Conservation (phyloP, 805 yeast genomes). For the Metschnikowia kofuensis region DNA sequence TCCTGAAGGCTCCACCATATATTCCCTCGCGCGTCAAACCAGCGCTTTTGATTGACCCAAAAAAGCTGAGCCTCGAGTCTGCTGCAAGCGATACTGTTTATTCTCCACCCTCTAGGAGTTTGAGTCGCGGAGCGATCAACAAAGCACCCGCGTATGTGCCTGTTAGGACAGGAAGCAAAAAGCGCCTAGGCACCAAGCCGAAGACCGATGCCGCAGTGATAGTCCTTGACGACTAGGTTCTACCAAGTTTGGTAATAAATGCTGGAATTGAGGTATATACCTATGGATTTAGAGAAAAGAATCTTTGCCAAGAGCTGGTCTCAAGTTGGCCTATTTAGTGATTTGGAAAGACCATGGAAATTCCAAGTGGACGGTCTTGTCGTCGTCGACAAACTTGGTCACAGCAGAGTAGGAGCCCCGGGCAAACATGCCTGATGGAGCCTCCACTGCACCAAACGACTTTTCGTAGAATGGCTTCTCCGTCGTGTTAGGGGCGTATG, state of each 20-base stretch:
- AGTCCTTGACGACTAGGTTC: neutral
- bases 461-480: constrained; percentile 74
- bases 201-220: neutral
- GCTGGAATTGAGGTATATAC: neutral
- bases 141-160: constrained; percentile 37
- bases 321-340: constrained; percentile 44
- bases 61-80: neutral
- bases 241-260: neutral
- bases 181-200: constrained; percentile 14
- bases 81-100: neutral
- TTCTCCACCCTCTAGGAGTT: too few relatives aligned
- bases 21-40: constrained; percentile 2
- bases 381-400: constrained; percentile 85
- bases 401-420: constrained; percentile 82
- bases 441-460: constrained; percentile 63
- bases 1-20: constrained; percentile 8
- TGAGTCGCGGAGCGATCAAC: constrained; percentile 1
- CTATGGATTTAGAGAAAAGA: neutral
- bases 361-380: constrained; percentile 65
- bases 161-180: constrained; percentile 17
- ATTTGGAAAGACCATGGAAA: constrained; percentile 87
- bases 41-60: neutral
- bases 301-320: too few relatives aligned
- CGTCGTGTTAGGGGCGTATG: constrained; percentile 83
- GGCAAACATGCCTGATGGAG: constrained; percentile 86